Base-by-base conservation (phyloP, 306 rosid species). In the Lathyrus sativus region DNA sequence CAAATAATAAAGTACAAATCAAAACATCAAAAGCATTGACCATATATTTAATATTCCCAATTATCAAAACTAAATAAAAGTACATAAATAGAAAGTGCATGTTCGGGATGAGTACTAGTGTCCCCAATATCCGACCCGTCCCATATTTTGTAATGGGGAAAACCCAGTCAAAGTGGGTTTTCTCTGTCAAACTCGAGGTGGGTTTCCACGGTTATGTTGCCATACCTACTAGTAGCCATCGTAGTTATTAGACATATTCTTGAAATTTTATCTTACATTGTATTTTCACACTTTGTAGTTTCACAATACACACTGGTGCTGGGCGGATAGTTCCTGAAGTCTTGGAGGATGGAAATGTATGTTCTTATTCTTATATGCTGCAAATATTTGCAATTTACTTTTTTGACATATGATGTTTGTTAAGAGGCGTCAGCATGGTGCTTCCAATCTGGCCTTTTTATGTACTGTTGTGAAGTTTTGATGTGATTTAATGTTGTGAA, bases 21-120 rank as follows among this genome's bases (percentile, higher is more conserved):
- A n/a, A n/a, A n/a, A n/a, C n/a, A n/a, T n/a, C n/a, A n/a, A n/a
- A n/a, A n/a, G n/a, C n/a, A n/a, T n/a, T n/a, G n/a, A n/a, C n/a
- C n/a, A n/a, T n/a, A n/a, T n/a, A n/a, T n/a, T n/a, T n/a, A n/a
- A n/a, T n/a, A n/a, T n/a, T n/a, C n/a, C n/a, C n/a, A n/a, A n/a
- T n/a, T n/a, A n/a, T n/a, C n/a, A n/a, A n/a, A n/a, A n/a, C n/a
- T n/a, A n/a, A n/a, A n/a, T n/a, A n/a, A n/a, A n/a, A n/a, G n/a
- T n/a, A n/a, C n/a, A n/a, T n/a, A n/a, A n/a, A n/a, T n/a, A n/a
- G 67, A 93, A 90, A 78, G 90, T 93, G 97, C 88, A 92, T 70
- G 99, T 90, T 68, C 86, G 99, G 99, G 99, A 88, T n/a, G n/a
- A n/a, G n/a, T n/a, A n/a, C n/a, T n/a, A n/a, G n/a, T n/a, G n/a